A percentile compares a stretch with the other conserved stretches of the same genome.
These are phyloP conservation scores for Shiraia sp. DNA, from an alignment of 2,329 filamentous ascomycete genomes.

Conservation along the genomic window DNA sequence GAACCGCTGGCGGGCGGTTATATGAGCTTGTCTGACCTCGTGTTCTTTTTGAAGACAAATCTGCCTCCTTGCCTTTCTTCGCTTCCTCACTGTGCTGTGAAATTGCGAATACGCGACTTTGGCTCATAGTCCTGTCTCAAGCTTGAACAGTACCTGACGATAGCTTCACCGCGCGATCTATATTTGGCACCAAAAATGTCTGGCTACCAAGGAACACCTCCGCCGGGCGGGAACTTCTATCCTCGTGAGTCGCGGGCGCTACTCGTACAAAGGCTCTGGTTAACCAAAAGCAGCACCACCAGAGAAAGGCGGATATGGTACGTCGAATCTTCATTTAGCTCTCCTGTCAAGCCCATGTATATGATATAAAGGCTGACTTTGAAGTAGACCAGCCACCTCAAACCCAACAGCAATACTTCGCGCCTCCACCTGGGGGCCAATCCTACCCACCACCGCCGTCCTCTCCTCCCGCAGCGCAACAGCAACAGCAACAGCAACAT, in stretches of 20 bases:
- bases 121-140: neutral
- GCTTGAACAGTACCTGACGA: neutral
- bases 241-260: slow-evolving; percentile 28
- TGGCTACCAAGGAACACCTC: slow-evolving; percentile 35
- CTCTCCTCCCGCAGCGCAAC: slow-evolving; percentile 30
- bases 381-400: slow-evolving; percentile 26
- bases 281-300: slow-evolving; percentile 36
- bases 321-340: slow-evolving; percentile 1
- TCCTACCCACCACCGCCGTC: slow-evolving; percentile 43
- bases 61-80: slow-evolving; percentile 2
- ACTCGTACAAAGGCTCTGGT: slow-evolving; percentile 1
- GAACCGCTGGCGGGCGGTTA: slow-evolving; percentile 23
- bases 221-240: slow-evolving; percentile 43
- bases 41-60: slow-evolving; percentile 12
- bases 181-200: slow-evolving; percentile 25
- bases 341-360: neutral
- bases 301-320: slow-evolving; percentile 35
- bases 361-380: slow-evolving; percentile 9
- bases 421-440: slow-evolving; percentile 40
- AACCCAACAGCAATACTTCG: slow-evolving; percentile 43
- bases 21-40: slow-evolving; percentile 24
- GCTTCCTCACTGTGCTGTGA: neutral
- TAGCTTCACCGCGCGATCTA: neutral
- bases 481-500: slow-evolving; percentile 34
- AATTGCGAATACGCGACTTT: neutral